Evolutionary conservation across 441 rosid genomes (phyloP), one percentile per base, ranked within the genome.

Genomic region (Mallotus japonicus): DNA sequence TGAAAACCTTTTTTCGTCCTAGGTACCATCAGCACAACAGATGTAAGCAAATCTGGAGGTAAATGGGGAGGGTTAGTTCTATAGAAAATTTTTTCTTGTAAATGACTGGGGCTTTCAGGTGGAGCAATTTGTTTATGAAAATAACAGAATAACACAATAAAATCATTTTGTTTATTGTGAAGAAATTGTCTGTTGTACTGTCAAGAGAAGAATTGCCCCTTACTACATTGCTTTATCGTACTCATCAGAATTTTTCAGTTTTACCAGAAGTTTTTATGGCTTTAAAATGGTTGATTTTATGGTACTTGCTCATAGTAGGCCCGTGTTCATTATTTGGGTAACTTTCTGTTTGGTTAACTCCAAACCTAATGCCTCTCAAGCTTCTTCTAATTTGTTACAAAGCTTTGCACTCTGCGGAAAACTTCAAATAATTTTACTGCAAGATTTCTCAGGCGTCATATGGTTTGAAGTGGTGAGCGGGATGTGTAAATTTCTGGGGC

Each of bases 11-110:
- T 17, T 54, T n/a, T 54, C 3, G 32, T 71, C 34, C 47, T 12
- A 11, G 17, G 10, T 14, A 24, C 55, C 51, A 4, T 44, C 42
- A 12, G 60, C 55, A 34, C 19, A 2, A 34, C 19, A 2, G 42
- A 22, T 65, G 28, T 11, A 28, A 67, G 55, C 54, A 15, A 42
- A 20, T n/a, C 14, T 19, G 57, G 24, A 59, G 32, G 51, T 57
- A 57, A 55, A 76, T 22, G 37, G 68, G 44, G 20, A 67, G 61
- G 61, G 69, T 49, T 50, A 34, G 44, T 67, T 67, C 53, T 46
- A 58, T 61, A 69, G 72, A 32, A 37, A 67, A 22, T 72, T 69
- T 57, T 50, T 70, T 34, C 5, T 40, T 72, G 61, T 70, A 37
- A n/a, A 12, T 50, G 61, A 49, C 62, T 53, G 14, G 17, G 15